A percentile compares a stretch with the other conserved stretches of the same genome.
Conservation (phyloP, 257 asterid genomes). For the Lavandula angustifolia region DNA sequence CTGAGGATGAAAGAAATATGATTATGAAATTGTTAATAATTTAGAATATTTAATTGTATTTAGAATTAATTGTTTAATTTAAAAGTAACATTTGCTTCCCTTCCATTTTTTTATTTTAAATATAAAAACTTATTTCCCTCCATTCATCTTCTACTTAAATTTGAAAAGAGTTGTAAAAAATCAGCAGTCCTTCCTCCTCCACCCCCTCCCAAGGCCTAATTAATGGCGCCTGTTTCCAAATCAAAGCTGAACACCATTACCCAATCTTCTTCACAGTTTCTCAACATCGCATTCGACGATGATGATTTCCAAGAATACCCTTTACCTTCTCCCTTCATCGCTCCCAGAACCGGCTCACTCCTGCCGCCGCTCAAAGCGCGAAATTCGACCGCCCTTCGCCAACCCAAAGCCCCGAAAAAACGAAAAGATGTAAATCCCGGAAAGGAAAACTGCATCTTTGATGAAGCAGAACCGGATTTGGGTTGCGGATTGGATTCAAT, state of each 20-base stretch:
- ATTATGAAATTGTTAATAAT: too few species aligned
- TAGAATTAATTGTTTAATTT: too few species aligned
- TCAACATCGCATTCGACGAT: constrained; percentile 39
- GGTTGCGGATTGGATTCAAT: constrained; percentile 58
- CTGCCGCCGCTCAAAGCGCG: constrained; percentile 42
- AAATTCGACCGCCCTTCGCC: constrained; percentile 25
- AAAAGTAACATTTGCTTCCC: too few species aligned
- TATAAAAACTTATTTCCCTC: constrained; percentile 29
- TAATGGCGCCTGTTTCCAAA: constrained; percentile 49
- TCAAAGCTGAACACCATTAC: constrained; percentile 28
- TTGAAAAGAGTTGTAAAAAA: constrained; percentile 13
- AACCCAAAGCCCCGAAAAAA: constrained; percentile 39
- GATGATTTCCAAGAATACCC: constrained; percentile 69
- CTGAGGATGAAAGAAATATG: too few species aligned
- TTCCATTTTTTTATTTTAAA: neutral
- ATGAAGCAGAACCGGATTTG: constrained; percentile 37
- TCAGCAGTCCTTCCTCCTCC: neutral
- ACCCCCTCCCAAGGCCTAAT: constrained; percentile 6
- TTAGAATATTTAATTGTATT: too few species aligned
- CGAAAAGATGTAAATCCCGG: constrained; percentile 30
- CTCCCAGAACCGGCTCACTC: constrained; percentile 40
- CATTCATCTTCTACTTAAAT: constrained; percentile 24
- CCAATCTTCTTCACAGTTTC: constrained; percentile 37
- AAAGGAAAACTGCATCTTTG: constrained; percentile 46
- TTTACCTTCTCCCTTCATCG: constrained; percentile 36